These are phyloP conservation scores for Ascochyta fabae DNA, from an alignment of 2,329 filamentous ascomycete species.

Conservation along the genomic window DNA sequence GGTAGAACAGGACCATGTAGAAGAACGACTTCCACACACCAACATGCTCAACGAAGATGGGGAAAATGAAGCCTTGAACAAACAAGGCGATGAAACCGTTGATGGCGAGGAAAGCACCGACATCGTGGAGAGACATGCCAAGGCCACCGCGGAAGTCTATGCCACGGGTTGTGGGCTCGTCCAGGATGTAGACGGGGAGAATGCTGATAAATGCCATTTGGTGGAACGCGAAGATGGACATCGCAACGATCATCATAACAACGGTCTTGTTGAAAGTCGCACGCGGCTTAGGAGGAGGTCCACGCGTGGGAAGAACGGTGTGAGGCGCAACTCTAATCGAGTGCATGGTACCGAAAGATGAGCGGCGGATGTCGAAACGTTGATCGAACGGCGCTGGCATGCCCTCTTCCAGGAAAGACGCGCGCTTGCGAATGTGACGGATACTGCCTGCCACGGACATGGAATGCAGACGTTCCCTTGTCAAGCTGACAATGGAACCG, in stretches of 20 bases:
- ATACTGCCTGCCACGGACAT: conserved; percentile 41
- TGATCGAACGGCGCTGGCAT: conserved; percentile 43
- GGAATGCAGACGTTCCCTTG: conserved; percentile 34
- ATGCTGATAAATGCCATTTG: conserved; percentile 89
- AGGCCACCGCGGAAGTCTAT: conserved; percentile 64
- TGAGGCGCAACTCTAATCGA: conserved; percentile 41
- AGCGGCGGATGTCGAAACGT: conserved; percentile 45
- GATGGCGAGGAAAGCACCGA: conserved; percentile 70
- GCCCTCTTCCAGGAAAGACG: conserved; percentile 47
- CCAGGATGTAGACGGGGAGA: conserved; percentile 90
- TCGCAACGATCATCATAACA: conserved; percentile 76
- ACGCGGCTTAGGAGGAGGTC: conserved; percentile 21
- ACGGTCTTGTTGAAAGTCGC: conserved; percentile 68
- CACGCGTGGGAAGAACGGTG: conserved; percentile 30
- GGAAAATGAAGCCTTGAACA: conserved; percentile 76
- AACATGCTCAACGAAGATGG: conserved; percentile 66
- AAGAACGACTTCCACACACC: conserved; percentile 73
- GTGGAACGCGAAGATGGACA: conserved; percentile 90
- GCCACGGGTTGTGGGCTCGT: conserved; percentile 57
- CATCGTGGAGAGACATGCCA: conserved; percentile 68
- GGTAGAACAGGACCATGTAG: conserved; percentile 69
- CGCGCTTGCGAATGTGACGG: conserved; percentile 44
- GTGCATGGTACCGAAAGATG: conserved; percentile 48
- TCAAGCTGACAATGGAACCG: conserved; percentile 34
- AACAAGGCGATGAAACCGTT: conserved; percentile 75